A percentile compares a stretch with the other conserved stretches of the same genome.
phyloP scores from a whole-genome alignment of 1,284 basidiomycete genomes.

The Microbotryomycetes sp. region DNA sequence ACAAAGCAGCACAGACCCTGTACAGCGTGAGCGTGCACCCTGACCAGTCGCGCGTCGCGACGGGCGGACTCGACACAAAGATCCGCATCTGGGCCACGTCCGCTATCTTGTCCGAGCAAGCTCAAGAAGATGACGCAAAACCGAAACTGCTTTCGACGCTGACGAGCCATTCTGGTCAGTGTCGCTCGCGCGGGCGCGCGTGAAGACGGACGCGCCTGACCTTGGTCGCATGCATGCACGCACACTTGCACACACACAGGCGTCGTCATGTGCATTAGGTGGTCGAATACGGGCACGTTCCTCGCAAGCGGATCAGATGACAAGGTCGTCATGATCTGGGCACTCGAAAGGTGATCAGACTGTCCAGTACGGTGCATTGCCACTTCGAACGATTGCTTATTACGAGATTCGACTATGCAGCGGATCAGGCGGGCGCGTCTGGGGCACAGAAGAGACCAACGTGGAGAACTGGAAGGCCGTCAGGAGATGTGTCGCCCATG shows the following conservation, averaged over 20 bases:
- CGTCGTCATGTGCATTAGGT: constrained; percentile 80
- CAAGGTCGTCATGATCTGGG: constrained; percentile 93
- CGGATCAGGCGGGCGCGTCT: constrained; percentile 71
- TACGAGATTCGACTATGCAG: too few relatives aligned
- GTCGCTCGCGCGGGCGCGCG: neutral
- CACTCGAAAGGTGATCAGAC: constrained; percentile 78
- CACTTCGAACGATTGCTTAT: too few relatives aligned
- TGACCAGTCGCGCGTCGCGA: constrained; percentile 90
- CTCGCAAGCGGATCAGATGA: constrained; percentile 96
- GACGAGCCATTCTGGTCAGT: constrained; percentile 73
- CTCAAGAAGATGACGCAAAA: constrained; percentile 65
- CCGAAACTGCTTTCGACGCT: constrained; percentile 86
- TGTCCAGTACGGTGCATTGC: too few relatives aligned
- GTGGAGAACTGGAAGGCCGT: constrained; percentile 96
- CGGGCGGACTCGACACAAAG: constrained; percentile 86
- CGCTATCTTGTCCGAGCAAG: constrained; percentile 69
- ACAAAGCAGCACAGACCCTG: constrained; percentile 58
- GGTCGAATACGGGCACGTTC: constrained; percentile 90
- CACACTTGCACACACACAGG: neutral
- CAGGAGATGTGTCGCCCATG: constrained; percentile 83
- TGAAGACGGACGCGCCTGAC: neutral
- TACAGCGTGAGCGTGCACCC: constrained; percentile 92
- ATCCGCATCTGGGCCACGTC: constrained; percentile 96
- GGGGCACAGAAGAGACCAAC: constrained; percentile 86
- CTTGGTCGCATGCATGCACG: neutral